A percentile compares a stretch with the other conserved stretches of the same genome.
Conservation (phyloP, 805 yeast genomes). For the Pichia membranifaciens region DNA sequence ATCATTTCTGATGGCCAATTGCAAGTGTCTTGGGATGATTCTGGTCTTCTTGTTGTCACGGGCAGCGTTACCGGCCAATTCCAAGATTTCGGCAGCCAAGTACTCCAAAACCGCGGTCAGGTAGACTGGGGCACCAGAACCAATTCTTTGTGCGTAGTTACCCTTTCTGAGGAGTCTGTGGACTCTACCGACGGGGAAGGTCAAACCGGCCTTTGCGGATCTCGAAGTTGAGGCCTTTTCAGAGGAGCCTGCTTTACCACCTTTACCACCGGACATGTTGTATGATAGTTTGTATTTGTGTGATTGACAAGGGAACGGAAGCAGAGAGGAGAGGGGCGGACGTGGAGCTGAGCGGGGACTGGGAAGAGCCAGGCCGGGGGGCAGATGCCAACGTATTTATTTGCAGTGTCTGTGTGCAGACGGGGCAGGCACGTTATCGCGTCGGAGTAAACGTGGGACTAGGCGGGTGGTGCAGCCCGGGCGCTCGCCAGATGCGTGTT, state of each 20-base stretch:
- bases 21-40: slow-evolving; percentile 98
- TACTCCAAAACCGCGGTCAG: slow-evolving; percentile 95
- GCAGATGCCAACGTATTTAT: background rate
- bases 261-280: slow-evolving; percentile 64
- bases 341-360: background rate
- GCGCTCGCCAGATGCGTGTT: too few relatives aligned
- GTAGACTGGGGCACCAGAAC: slow-evolving; percentile 99
- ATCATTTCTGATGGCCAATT: slow-evolving; percentile 97
- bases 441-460: slow-evolving; percentile 1
- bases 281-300: background rate
- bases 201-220: slow-evolving; percentile 97
- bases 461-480: too few relatives aligned
- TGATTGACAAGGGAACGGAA: background rate
- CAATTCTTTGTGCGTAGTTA: slow-evolving; percentile 96
- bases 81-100: slow-evolving; percentile 95
- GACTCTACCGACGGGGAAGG: slow-evolving; percentile 99
- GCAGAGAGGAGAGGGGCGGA: background rate
- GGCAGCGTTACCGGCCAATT: slow-evolving; percentile 98
- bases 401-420: too few relatives aligned
- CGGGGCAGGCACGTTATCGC: too few relatives aligned
- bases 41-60: slow-evolving; percentile 98
- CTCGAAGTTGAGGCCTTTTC: slow-evolving; percentile 96
- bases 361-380: background rate
- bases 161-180: slow-evolving; percentile 96
- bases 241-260: slow-evolving; percentile 91